These are phyloP conservation scores for Williopsis jadinii DNA, from an alignment of 1,139 yeast genomes.

Conservation along the genomic window DNA sequence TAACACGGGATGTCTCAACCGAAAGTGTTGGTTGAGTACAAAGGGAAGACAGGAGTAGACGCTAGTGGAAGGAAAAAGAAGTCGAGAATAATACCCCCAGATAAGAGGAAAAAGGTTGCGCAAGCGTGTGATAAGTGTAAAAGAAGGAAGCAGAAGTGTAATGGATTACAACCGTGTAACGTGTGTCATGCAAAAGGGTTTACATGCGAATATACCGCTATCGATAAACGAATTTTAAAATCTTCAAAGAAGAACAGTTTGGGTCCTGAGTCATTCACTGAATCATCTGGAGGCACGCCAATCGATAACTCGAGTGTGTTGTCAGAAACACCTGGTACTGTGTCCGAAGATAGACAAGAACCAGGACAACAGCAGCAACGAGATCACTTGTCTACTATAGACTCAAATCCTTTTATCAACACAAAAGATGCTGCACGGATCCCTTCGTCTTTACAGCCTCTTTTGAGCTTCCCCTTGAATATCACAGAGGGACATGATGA, in stretches of 20 bases:
- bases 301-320: too few species aligned
- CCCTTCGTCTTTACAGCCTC: constrained; percentile 16
- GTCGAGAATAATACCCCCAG: constrained; percentile 20
- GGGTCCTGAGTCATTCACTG: not conserved
- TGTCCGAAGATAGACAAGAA: too few species aligned
- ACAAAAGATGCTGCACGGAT: constrained; percentile 3
- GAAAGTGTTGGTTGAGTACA: not conserved
- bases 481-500: constrained; percentile 11
- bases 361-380: constrained; percentile 1
- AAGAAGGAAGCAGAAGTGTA: constrained; percentile 59
- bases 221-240: constrained; percentile 18
- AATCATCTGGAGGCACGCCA: not conserved
- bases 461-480: constrained; percentile 14
- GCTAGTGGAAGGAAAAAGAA: constrained; percentile 10
- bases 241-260: constrained; percentile 11
- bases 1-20: not conserved
- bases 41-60: not conserved
- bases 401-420: not conserved
- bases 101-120: constrained; percentile 21
- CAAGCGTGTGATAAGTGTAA: constrained; percentile 56
- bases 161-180: constrained; percentile 58
- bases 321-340: too few species aligned
- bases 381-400: not conserved
- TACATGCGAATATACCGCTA: constrained; percentile 17
- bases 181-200: constrained; percentile 39